Percentiles rank a stretch among this genome's conserved stretches.
Conservation (phyloP, 2,329 filamentous ascomycete genomes). For the Monilinia fructicola region DNA sequence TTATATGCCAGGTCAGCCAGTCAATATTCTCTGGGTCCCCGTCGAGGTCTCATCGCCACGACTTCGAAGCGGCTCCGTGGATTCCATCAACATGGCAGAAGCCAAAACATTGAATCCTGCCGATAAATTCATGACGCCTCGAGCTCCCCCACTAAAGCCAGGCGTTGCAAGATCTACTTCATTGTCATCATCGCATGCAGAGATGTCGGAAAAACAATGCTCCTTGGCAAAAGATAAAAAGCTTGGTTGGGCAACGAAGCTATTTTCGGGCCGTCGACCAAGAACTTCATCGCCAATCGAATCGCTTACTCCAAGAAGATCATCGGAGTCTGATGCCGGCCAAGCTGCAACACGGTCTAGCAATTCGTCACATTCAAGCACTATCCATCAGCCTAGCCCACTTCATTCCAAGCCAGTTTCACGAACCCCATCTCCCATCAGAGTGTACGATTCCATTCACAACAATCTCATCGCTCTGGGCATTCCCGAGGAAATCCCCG, state of each 20-base stretch:
- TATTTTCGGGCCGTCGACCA: slow-evolving; percentile 19
- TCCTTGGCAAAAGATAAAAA: slow-evolving; percentile 24
- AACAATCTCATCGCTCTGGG: slow-evolving; percentile 30
- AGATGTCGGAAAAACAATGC: not conserved
- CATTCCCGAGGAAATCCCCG: slow-evolving; percentile 50
- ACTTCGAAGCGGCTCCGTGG: slow-evolving; percentile 64
- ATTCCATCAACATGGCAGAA: slow-evolving; percentile 56
- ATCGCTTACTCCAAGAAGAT: not conserved
- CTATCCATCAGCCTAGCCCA: slow-evolving; percentile 9
- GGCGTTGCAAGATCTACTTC: slow-evolving; percentile 40
- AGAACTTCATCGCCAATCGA: slow-evolving; percentile 41
- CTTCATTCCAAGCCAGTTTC: slow-evolving; percentile 16
- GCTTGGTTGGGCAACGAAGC: slow-evolving; percentile 23
- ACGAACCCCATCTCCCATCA: slow-evolving; percentile 31
- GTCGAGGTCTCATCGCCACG: slow-evolving; percentile 59
- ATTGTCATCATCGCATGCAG: not conserved
- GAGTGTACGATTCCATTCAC: not conserved
- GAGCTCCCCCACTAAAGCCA: slow-evolving; percentile 55
- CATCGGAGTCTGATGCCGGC: slow-evolving; percentile 14
- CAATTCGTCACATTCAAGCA: slow-evolving; percentile 2
- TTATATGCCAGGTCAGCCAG: slow-evolving; percentile 79
- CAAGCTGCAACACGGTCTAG: slow-evolving; percentile 25
- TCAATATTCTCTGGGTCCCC: slow-evolving; percentile 84
- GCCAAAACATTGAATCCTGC: slow-evolving; percentile 75
- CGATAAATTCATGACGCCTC: slow-evolving; percentile 72